Conservation (phyloP, 1,139 yeast species). For the Scheffersomyces quercinus region DNA sequence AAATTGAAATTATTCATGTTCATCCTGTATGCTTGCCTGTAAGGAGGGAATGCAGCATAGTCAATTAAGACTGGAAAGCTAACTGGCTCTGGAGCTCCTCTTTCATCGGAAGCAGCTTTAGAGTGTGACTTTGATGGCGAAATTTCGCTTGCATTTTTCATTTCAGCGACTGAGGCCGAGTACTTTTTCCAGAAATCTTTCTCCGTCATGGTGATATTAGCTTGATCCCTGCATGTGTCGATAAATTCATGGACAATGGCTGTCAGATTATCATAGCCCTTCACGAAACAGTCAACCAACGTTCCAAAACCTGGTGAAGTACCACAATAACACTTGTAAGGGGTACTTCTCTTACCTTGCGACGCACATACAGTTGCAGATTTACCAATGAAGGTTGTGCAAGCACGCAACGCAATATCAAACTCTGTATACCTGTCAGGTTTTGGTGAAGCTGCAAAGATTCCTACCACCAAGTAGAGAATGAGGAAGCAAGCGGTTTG, state of each 20-base stretch:
- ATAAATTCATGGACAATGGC: background rate
- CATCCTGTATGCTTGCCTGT: constrained; percentile 22
- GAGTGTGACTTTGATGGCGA: constrained; percentile 17
- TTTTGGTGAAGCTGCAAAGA: no score
- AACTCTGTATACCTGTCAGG: no score
- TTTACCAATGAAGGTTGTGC: no score
- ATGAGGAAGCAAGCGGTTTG: no score
- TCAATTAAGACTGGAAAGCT: constrained; percentile 25
- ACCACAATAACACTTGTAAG: no score
- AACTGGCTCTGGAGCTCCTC: constrained; percentile 11
- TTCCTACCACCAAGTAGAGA: no score
- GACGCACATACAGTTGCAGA: no score
- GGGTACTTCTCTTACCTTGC: no score
- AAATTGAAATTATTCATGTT: constrained; percentile 35
- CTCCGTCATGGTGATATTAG: constrained; percentile 12
- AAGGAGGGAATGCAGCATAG: constrained; percentile 11
- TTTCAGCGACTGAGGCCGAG: no score
- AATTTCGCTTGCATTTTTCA: constrained; percentile 17
- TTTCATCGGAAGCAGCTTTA: constrained; percentile 18
- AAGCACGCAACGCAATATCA: no score
- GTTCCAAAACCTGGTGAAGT: no score
- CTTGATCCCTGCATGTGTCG: constrained; percentile 11
- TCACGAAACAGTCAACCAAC: no score
- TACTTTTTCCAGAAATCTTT: constrained; percentile 10
- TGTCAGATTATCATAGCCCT: background rate